These are phyloP conservation scores for Pythium grandisporangium DNA, from an alignment of 352 stramenopile genomes.

Conservation along the genomic window DNA sequence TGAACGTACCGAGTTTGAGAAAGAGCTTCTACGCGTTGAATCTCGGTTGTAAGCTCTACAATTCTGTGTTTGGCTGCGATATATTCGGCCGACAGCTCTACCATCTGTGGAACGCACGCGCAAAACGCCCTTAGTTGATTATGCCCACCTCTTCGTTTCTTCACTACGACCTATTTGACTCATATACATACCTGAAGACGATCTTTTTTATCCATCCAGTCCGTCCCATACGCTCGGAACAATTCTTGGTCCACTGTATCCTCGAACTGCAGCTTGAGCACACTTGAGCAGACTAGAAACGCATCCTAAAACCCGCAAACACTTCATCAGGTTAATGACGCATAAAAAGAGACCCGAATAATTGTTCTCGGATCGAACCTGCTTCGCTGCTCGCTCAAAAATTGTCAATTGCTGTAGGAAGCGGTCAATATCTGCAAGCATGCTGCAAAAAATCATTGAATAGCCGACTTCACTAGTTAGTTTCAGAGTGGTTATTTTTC, in stretches of 20 bases:
- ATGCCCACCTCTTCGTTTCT: too few species aligned
- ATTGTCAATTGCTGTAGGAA: conserved; percentile 28
- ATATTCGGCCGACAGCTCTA: not conserved
- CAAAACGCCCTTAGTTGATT: not conserved
- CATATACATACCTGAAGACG: not conserved
- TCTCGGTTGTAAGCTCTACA: not conserved
- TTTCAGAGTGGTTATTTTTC: too few species aligned
- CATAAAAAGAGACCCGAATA: too few species aligned
- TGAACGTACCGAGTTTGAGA: conserved; percentile 48
- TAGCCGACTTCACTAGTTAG: too few species aligned
- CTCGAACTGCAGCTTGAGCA: conserved; percentile 49
- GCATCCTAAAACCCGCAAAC: conserved; percentile 22
- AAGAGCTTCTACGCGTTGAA: not conserved
- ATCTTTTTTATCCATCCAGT: conserved; percentile 25
- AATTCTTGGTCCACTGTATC: conserved; percentile 44
- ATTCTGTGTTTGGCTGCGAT: not conserved
- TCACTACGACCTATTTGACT: not conserved
- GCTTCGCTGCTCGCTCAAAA: conserved; percentile 42
- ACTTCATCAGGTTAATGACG: too few species aligned
- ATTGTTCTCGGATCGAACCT: conserved; percentile 11
- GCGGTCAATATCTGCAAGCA: conserved; percentile 13
- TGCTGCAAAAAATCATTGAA: too few species aligned
- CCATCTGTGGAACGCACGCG: not conserved
- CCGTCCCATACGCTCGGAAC: conserved; percentile 39
- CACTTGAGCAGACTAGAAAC: conserved; percentile 41